Evolutionary conservation across 371 early-diverging fungal genomes (phyloP), one percentile per base, ranked within the genome.

Genomic region (Basidiobolus meristosporus): DNA sequence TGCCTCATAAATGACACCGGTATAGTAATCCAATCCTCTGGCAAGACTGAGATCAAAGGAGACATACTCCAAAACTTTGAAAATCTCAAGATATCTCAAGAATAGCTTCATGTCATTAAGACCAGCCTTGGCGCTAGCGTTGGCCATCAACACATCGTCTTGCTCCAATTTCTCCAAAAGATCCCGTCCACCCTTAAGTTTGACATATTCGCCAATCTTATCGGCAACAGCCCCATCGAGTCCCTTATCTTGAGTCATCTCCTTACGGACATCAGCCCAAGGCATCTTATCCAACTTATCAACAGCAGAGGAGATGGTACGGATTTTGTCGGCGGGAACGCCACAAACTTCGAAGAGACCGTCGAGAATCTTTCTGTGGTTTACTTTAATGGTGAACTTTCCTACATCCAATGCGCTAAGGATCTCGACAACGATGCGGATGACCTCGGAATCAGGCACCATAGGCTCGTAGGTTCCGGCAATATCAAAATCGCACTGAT

Each of bases 401-500:
- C 90, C 90, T 32, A 91, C 65, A 17, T 84, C 78, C 43, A 91
- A 63, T 3, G 54, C 57, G 1, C 68, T 65, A 47, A 89, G 64
- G 16, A 91, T 72, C 53, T 95, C 95, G 30, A 68, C 66, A 41
- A 85, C 64, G 14, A 95, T 71, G n/a, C 75, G 63, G 31, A 99
- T 53, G 22, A 82, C 73, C 57, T 98, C 99, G 26, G 95, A 81
- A 58, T 99, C 99, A 7, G 97, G 88, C 31, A 97, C 70, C 97
- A 98, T 98, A 1, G 83, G 52, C 36, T 91, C 90, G 51, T 89
- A 90, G 7, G 65, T 60, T 12, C 99, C 99, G 18, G 97, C 98
- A 65, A 99, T 86, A 60, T 99, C 99, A 50, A 92, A 98, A 73
- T 99, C 99, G 56, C 98, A 97, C 65, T 99, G 99, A 57, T 74